Conservation (phyloP, 208 protist species). For the Trypanosoma cruzi region DNA sequence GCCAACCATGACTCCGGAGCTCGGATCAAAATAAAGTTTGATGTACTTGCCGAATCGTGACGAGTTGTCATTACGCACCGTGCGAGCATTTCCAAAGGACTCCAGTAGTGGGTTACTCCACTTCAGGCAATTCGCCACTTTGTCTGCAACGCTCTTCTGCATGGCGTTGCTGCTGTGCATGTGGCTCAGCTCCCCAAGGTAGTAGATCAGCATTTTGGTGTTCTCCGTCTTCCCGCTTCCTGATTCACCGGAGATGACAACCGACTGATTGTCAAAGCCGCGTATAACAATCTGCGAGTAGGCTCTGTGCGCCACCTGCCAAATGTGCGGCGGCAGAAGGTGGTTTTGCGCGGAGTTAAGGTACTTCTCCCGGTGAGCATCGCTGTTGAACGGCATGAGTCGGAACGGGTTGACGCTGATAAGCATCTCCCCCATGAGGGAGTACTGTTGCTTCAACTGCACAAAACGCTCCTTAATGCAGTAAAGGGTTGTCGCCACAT, state of each 20-base stretch:
- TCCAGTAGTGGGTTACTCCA: conserved; percentile 94
- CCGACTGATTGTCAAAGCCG: conserved; percentile 83
- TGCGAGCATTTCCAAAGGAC: conserved; percentile 94
- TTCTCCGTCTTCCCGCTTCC: conserved; percentile 96
- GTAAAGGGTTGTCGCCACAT: conserved; percentile 89
- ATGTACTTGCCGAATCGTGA: conserved; percentile 96
- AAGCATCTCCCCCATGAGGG: conserved; percentile 93
- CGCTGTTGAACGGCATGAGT: conserved; percentile 79
- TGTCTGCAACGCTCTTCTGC: conserved; percentile 71
- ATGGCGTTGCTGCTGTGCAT: conserved; percentile 67
- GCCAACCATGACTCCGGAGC: conserved; percentile 83
- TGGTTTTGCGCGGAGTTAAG: conserved; percentile 52
- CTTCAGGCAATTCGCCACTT: conserved; percentile 72
- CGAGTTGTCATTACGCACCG: conserved; percentile 94
- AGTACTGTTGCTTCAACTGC: conserved; percentile 83
- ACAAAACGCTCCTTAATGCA: conserved; percentile 92
- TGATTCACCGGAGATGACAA: conserved; percentile 95
- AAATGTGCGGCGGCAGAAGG: conserved; percentile 88
- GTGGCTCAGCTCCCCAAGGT: conserved; percentile 85
- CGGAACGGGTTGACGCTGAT: conserved; percentile 94
- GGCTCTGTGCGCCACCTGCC: conserved; percentile 87
- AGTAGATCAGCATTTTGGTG: conserved; percentile 87
- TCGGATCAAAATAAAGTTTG: conserved; percentile 92
- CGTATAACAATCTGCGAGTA: conserved; percentile 81
- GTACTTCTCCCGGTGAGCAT: conserved; percentile 78